Conservation (phyloP, 2,329 filamentous ascomycete genomes). For the Arthroderma sp. region DNA sequence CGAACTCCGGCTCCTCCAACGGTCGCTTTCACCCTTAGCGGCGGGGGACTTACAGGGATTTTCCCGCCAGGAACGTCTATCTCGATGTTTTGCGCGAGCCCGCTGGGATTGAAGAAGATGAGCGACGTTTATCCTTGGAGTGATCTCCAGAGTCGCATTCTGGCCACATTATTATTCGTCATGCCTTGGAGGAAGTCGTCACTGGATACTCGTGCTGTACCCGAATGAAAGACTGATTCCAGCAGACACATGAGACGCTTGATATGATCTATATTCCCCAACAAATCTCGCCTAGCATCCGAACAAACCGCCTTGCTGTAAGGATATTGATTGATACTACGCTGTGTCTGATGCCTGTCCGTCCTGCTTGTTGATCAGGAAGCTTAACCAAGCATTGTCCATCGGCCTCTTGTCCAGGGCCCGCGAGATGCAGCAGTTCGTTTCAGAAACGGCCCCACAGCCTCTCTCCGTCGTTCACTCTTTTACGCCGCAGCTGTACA, state of each 20-base stretch:
- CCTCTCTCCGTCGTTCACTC: not conserved
- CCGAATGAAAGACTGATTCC: not conserved
- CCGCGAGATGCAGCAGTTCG: not conserved
- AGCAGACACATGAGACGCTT: not conserved
- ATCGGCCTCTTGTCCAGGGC: not conserved
- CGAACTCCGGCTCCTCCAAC: not conserved
- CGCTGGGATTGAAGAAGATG: not conserved
- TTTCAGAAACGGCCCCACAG: not conserved
- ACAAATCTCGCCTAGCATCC: not conserved
- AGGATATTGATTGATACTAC: slow-evolving; percentile 1
- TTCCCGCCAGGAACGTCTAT: not conserved
- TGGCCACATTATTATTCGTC: not conserved
- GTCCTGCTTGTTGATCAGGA: not conserved
- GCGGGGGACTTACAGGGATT: not conserved
- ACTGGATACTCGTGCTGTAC: too few species aligned
- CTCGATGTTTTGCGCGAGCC: not conserved
- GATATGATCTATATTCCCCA: not conserved
- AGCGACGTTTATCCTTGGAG: too few species aligned
- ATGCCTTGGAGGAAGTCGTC: too few species aligned
- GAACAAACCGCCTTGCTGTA: not conserved
- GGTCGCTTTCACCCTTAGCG: not conserved
- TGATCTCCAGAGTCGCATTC: not conserved
- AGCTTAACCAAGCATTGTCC: not conserved
- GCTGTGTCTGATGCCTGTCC: not conserved
- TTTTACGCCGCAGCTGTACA: too few species aligned